Percentiles rank a stretch among this genome's conserved stretches.
These are phyloP conservation scores for Trichosporon sp. DNA, from an alignment of 1,284 basidiomycete genomes.

Conservation along the genomic window DNA sequence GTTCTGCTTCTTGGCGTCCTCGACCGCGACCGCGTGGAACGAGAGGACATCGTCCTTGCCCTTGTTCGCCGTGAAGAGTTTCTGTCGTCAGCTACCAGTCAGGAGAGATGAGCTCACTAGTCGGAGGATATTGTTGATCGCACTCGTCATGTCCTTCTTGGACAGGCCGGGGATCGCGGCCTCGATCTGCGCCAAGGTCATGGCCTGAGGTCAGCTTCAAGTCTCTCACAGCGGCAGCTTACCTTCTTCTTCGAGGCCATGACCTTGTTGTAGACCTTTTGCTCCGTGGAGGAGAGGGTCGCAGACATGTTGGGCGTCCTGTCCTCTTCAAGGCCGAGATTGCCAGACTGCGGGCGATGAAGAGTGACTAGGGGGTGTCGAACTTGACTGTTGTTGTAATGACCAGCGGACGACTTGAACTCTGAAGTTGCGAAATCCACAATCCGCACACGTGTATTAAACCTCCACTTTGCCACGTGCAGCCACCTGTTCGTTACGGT, in stretches of 20 bases:
- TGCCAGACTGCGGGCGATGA: slow-evolving; percentile 19
- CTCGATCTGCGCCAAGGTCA: slow-evolving; percentile 40
- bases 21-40: slow-evolving; percentile 42
- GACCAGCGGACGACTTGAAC: neutral
- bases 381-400: slow-evolving; percentile 6
- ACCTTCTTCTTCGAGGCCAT: slow-evolving; percentile 49
- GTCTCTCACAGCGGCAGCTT: slow-evolving; percentile 1
- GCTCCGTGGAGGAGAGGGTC: slow-evolving; percentile 46
- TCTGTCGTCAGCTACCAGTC: slow-evolving; percentile 17
- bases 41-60: slow-evolving; percentile 35
- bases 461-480: neutral
- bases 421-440: slow-evolving; percentile 19
- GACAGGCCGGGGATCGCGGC: slow-evolving; percentile 38
- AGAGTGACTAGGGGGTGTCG: slow-evolving; percentile 13
- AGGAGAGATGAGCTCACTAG: slow-evolving; percentile 29
- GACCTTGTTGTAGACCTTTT: slow-evolving; percentile 55
- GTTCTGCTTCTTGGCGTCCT: slow-evolving; percentile 44
- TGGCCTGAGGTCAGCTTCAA: slow-evolving; percentile 32
- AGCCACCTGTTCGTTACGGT: neutral
- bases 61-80: slow-evolving; percentile 35
- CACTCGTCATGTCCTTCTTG: slow-evolving; percentile 34
- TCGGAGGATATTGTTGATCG: slow-evolving; percentile 35
- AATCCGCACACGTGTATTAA: slow-evolving; percentile 17
- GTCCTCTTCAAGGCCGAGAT: slow-evolving; percentile 19
- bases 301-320: slow-evolving; percentile 34